Base-by-base conservation (phyloP, 768 basidiomycete genomes). In the Mycena rebaudengoi region DNA sequence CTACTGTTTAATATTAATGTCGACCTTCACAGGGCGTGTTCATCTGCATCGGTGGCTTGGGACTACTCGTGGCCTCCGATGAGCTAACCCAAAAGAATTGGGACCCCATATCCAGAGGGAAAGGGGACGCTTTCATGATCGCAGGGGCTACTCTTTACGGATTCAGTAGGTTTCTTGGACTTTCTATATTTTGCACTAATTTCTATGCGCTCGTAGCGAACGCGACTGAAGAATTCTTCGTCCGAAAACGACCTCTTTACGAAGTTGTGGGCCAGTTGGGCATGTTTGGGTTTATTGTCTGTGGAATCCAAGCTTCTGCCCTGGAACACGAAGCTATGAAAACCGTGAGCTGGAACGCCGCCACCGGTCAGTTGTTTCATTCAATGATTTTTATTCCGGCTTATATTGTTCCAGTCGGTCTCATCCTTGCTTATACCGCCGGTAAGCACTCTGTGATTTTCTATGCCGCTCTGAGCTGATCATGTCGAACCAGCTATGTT, bases 221-320 rank as follows among this genome's bases (percentile, higher is more conserved):
- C 67, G 92, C 94, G 28, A 93, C 92, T 0, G 94, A 96, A 73
- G 94, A 95, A 72, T 92, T 91, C 75, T 87, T 95, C 62, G 94
- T 96, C 29, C 85, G 94, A 62, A 86, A 78, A 68, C 82, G 88
- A 13, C 94, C 94, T 6, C 78, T 95, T 39, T 95, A 94, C 69
- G 94, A 95, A 79, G 88, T 95, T 58, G 88, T 95, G 18, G 94
- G 94, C 12, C 92, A 93, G 74, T 76, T 95, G 48, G 94, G 94
- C 7, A 87, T 95, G 85, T 96, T 87, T 84, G 94, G 94, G 28
- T 86, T 88, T 57, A 72, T 95, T 49, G 88, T 95, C 73, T 92
- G 90, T 69, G 90, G 90, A 6, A 85, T 90, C 48, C 93, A 95
- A 75, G 88, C 91, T 1, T 86, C 92, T 23, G 84, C 83, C 1